Percentiles rank a stretch among this genome's conserved stretches.
These are phyloP conservation scores for Periglandula ipomoeae DNA, from an alignment of 2,329 filamentous ascomycete species.

Conservation along the genomic window DNA sequence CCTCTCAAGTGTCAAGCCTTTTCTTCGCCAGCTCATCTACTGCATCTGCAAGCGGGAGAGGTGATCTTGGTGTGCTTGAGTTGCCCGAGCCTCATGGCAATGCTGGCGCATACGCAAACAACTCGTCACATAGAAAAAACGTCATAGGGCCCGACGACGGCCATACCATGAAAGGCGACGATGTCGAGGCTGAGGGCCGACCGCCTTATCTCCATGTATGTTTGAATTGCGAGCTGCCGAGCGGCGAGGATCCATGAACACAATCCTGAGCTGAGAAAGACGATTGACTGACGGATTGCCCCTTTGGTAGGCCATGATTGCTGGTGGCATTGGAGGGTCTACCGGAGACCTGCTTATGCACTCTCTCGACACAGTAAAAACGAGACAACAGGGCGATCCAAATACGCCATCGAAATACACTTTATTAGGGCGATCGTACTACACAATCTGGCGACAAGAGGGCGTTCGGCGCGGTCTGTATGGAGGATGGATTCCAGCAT, in stretches of 20 bases:
- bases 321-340: slow-evolving; percentile 84
- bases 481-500: slow-evolving; percentile 84
- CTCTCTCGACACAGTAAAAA: slow-evolving; percentile 97
- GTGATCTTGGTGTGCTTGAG: slow-evolving; percentile 5
- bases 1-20: slow-evolving; percentile 6
- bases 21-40: slow-evolving; percentile 7
- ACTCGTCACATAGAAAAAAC: slow-evolving; percentile 16
- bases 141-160: slow-evolving; percentile 16
- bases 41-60: slow-evolving; percentile 9
- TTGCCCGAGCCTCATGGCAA: slow-evolving; percentile 18
- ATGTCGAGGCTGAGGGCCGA: slow-evolving; percentile 32
- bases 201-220: slow-evolving; percentile 36
- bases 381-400: slow-evolving; percentile 91
- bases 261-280: background rate
- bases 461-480: slow-evolving; percentile 80
- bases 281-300: background rate
- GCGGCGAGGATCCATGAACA: background rate
- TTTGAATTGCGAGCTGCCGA: slow-evolving; percentile 2
- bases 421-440: slow-evolving; percentile 81
- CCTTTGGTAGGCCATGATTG: slow-evolving; percentile 71
- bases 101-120: slow-evolving; percentile 20
- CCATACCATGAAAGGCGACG: slow-evolving; percentile 26
- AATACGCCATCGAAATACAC: slow-evolving; percentile 89
- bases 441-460: slow-evolving; percentile 88
- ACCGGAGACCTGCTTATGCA: slow-evolving; percentile 98